Conservation (phyloP, 2,329 filamentous ascomycete species). For the Cladophialophora exuberans region DNA sequence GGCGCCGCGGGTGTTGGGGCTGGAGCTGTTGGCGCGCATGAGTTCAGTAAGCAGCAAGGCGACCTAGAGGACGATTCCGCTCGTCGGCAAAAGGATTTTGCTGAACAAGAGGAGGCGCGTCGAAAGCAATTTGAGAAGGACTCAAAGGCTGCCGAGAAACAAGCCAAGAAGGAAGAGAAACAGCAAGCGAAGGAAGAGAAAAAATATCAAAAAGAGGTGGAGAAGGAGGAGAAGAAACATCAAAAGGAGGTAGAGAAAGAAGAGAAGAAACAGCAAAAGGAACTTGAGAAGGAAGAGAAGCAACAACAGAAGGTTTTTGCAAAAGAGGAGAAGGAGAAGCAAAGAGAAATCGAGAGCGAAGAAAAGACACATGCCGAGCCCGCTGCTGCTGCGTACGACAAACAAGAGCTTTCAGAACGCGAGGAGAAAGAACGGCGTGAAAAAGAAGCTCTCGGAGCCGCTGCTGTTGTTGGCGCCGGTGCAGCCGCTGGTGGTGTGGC, state of each 20-base stretch:
- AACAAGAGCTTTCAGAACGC: conserved; percentile 9
- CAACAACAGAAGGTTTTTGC: conserved; percentile 7
- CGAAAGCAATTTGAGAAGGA: conserved; percentile 28
- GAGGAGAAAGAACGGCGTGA: conserved; percentile 15
- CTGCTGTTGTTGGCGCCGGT: conserved; percentile 14
- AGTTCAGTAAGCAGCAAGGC: conserved; percentile 20
- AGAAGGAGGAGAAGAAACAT: conserved; percentile 20
- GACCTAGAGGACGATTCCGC: conserved; percentile 18
- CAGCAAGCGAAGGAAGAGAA: conserved; percentile 26
- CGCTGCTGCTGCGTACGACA: conserved; percentile 4
- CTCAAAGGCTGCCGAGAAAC: conserved; percentile 26
- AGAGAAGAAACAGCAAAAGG: conserved; percentile 2
- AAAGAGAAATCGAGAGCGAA: conserved; percentile 20
- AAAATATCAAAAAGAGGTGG: conserved; percentile 18
- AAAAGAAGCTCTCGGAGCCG: conserved; percentile 20
- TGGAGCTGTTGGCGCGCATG: conserved; percentile 26
- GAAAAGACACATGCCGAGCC: conserved; percentile 15
- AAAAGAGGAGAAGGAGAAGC: conserved; percentile 14
- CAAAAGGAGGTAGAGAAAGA: conserved; percentile 22
- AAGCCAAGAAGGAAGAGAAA: conserved; percentile 26
- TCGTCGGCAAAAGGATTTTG: conserved; percentile 27
- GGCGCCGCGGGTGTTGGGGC: conserved; percentile 19
- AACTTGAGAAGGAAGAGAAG: conserved; percentile 23
- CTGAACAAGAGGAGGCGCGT: conserved; percentile 26
- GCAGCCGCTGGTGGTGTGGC: conserved; percentile 19